A percentile compares a stretch with the other conserved stretches of the same genome.
These are phyloP conservation scores for Rachicladosporium sp. DNA, from an alignment of 2,329 filamentous ascomycete genomes.

Conservation along the genomic window DNA sequence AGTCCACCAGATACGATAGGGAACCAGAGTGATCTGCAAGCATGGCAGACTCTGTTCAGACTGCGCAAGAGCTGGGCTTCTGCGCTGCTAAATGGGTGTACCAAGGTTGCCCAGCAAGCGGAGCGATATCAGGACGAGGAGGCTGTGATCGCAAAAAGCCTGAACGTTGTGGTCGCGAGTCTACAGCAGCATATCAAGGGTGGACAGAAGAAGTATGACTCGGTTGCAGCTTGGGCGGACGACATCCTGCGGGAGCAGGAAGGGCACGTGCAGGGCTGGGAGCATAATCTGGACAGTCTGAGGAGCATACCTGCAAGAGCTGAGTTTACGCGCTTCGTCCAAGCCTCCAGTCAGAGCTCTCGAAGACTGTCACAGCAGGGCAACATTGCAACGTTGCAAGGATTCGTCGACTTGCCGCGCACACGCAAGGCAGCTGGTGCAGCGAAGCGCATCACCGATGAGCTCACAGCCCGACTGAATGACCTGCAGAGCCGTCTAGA, in stretches of 20 bases:
- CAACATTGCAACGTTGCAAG: conserved; percentile 50
- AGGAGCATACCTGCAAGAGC: conserved; percentile 51
- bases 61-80: conserved; percentile 70
- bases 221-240: conserved; percentile 59
- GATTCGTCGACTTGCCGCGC: conserved; percentile 63
- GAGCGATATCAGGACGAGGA: conserved; percentile 59
- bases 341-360: conserved; percentile 8
- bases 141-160: conserved; percentile 63
- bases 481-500: conserved; percentile 31
- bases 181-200: conserved; percentile 61
- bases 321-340: conserved; percentile 45
- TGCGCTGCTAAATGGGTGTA: conserved; percentile 56
- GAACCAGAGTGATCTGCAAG: conserved; percentile 64
- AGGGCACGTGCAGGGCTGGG: conserved; percentile 52
- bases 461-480: conserved; percentile 46
- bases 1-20: conserved; percentile 67
- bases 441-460: conserved; percentile 49
- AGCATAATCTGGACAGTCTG: conserved; percentile 54
- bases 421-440: conserved; percentile 60
- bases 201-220: conserved; percentile 59
- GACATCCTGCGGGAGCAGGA: conserved; percentile 57
- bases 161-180: conserved; percentile 78
- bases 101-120: conserved; percentile 48
- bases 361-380: conserved; percentile 25
- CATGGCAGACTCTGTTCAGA: conserved; percentile 83